Evolutionary conservation across 2,329 filamentous ascomycete genomes (phyloP).

Genomic region (Thyridium curvatum): DNA sequence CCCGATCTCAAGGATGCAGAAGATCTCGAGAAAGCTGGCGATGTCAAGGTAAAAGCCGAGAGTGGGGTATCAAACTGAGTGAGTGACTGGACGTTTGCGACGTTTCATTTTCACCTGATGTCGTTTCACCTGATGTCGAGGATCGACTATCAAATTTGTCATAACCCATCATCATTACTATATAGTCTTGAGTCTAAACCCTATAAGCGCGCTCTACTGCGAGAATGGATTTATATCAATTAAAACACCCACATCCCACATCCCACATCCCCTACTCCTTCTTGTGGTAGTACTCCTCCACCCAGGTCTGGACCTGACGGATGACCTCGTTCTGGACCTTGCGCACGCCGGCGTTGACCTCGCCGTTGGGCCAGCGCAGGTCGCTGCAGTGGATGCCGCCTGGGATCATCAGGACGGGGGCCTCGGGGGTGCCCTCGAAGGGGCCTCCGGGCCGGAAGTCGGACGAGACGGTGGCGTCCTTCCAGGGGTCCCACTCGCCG

Average conservation of each 20-base stretch:
- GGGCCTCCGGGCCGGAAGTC: constrained; percentile 30
- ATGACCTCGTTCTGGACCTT: constrained; percentile 44
- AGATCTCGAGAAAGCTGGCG: too few species aligned
- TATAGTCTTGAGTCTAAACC: too few species aligned
- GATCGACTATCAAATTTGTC: too few species aligned
- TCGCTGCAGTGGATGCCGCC: constrained; percentile 33
- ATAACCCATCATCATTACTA: too few species aligned
- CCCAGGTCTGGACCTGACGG: constrained; percentile 46
- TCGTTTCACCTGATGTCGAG: too few species aligned
- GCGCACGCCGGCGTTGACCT: constrained; percentile 41
- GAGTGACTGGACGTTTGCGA: too few species aligned
- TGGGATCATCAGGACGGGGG: constrained; percentile 24
- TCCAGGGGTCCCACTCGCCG: constrained; percentile 34
- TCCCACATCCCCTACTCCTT: constrained; percentile 11
- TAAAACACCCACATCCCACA: neutral
- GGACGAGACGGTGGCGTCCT: constrained; percentile 28
- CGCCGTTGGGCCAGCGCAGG: constrained; percentile 36
- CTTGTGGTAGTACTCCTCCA: constrained; percentile 38
- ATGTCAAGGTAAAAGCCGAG: too few species aligned
- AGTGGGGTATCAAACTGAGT: too few species aligned
- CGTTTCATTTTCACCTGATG: too few species aligned
- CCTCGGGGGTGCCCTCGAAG: constrained; percentile 20
- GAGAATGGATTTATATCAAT: too few species aligned
- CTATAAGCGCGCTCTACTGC: too few species aligned
- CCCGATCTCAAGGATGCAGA: too few species aligned